Evolutionary conservation across 2,329 filamentous ascomycete genomes (phyloP).

Genomic region (Neopestalotiopsis sp.): DNA sequence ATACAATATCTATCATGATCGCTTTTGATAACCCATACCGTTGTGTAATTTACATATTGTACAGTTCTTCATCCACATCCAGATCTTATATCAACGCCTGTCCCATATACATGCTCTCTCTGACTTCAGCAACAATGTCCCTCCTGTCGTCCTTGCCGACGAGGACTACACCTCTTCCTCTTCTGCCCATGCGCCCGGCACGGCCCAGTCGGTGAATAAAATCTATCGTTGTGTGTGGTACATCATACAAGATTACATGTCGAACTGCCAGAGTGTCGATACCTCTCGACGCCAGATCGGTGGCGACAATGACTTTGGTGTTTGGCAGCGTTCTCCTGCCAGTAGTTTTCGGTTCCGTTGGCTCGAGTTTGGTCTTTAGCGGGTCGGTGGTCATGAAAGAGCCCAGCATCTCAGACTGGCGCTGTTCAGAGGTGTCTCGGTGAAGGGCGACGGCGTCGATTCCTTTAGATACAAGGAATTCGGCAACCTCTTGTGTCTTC

Average conservation of each 20-base stretch:
- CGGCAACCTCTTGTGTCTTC: slow-evolving; percentile 79
- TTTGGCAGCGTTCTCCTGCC: slow-evolving; percentile 66
- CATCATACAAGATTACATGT: slow-evolving; percentile 93
- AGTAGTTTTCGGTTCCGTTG: background rate
- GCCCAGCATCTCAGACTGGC: slow-evolving; percentile 77
- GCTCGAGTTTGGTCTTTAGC: slow-evolving; percentile 28
- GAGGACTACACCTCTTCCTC: slow-evolving; percentile 87
- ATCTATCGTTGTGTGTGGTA: slow-evolving; percentile 97
- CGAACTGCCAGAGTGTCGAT: slow-evolving; percentile 93
- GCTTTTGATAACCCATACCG: background rate
- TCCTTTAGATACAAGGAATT: slow-evolving; percentile 81
- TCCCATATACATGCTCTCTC: slow-evolving; percentile 85
- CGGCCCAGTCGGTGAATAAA: slow-evolving; percentile 96
- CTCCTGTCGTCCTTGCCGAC: slow-evolving; percentile 88
- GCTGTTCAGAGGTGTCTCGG: slow-evolving; percentile 79
- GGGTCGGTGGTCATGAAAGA: slow-evolving; percentile 68
- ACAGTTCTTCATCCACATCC: background rate
- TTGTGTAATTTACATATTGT: slow-evolving; percentile 6
- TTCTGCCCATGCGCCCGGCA: slow-evolving; percentile 88
- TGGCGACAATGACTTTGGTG: slow-evolving; percentile 91
- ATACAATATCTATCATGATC: slow-evolving; percentile 1
- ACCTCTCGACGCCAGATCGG: slow-evolving; percentile 88
- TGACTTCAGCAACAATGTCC: slow-evolving; percentile 90
- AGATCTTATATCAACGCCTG: slow-evolving; percentile 70
- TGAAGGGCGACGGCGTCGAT: slow-evolving; percentile 87